Evolutionary conservation across 129 eudicot genomes (phyloP), one percentile per base, ranked within the genome.

Genomic region (Scalesia atractyloides): DNA sequence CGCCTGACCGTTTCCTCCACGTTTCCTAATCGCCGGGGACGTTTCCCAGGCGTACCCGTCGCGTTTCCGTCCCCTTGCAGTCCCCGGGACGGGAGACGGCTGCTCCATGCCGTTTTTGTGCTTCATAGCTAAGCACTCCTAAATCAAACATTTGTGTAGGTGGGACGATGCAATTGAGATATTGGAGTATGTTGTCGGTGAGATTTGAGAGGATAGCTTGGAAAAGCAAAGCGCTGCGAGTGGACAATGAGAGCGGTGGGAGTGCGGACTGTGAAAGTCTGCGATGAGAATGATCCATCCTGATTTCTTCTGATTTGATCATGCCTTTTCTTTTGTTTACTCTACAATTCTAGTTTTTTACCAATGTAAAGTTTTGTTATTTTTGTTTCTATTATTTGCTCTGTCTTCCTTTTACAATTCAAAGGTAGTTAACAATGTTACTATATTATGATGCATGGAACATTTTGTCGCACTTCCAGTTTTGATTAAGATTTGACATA

Each of bases 131-230:
- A n/a, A n/a, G 9, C 44, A 9, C 43, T 5, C 7, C 44, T 39
- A 6, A 39, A 39, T 39, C 2, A n/a, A 48, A 8, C 10, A 4
- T 11, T 16, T 70, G 48, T 58, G 52, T 78, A 93, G 98, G 79
- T 85, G 85, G 78, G 76, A 64, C 15, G 96, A 93, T 70, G 95
- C 98, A 16, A 89, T 93, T 43, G 89, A 84, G 30, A 81, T 93
- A 44, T 56, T 93, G 82, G 97, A 93, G 46, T 86, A 72, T 50
- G 81, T 93, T 17, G 92, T 89, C 0, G 83, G 52, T n/a, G n/a
- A n/a, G 57, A 59, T 84, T 77, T 83, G 97, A 73, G 98, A 93
- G 85, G 97, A 89, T 76, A 89, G 82, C 92, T 93, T 1, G 96
- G 97, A 56, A 93, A 95, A 15, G 96, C 96, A 9, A 9, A 83